A percentile compares a stretch with the other conserved stretches of the same genome.
phyloP scores from a whole-genome alignment of 1,284 basidiomycete genomes.

The Neolentinus lepideus region DNA sequence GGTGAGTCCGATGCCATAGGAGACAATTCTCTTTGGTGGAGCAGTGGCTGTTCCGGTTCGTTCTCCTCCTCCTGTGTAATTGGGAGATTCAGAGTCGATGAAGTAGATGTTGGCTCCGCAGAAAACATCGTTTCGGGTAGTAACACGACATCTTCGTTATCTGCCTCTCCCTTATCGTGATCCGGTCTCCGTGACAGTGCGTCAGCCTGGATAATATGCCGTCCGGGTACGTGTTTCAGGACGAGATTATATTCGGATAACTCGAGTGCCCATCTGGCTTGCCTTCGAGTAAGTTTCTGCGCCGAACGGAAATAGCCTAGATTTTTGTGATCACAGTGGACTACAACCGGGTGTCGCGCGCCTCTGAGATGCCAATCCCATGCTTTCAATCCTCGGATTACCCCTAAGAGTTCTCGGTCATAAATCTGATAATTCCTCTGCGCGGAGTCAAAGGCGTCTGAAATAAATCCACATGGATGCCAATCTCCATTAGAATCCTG shows the following conservation, averaged over 20 bases:
- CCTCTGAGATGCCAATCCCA: constrained; percentile 33
- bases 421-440: constrained; percentile 26
- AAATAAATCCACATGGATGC: constrained; percentile 22
- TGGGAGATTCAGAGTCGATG: constrained; percentile 12
- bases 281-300: constrained; percentile 26
- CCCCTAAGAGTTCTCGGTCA: constrained; percentile 30
- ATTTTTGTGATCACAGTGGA: constrained; percentile 37
- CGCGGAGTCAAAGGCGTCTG: constrained; percentile 15
- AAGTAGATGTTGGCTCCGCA: no score
- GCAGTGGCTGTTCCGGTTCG: no score
- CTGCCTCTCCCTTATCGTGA: constrained; percentile 19
- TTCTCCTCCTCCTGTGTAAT: constrained; percentile 8
- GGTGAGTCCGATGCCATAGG: no score
- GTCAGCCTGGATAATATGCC: constrained; percentile 25
- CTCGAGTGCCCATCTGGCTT: constrained; percentile 32
- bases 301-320: constrained; percentile 30
- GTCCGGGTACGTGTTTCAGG: constrained; percentile 31
- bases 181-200: constrained; percentile 30
- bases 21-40: no score
- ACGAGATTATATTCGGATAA: constrained; percentile 28
- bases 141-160: constrained; percentile 23
- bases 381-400: constrained; percentile 28
- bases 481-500: constrained; percentile 5
- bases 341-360: constrained; percentile 12
- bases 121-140: constrained; percentile 1